Evolutionary conservation across 2,329 filamentous ascomycete genomes (phyloP).

Genomic region (Volutella citrinella): DNA sequence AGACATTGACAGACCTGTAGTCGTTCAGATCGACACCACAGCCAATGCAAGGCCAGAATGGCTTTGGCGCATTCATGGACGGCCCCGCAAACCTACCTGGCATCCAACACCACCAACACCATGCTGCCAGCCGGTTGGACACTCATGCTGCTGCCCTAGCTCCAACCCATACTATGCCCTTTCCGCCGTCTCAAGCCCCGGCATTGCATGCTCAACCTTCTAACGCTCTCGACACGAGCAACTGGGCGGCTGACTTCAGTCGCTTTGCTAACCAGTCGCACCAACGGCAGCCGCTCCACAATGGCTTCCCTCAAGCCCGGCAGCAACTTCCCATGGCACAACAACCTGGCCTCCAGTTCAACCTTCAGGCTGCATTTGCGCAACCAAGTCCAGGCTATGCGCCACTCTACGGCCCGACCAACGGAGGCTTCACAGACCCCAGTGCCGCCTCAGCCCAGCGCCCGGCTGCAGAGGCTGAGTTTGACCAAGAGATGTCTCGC

Average conservation of each 20-base stretch:
- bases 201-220: slow-evolving; percentile 23
- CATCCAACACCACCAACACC: slow-evolving; percentile 29
- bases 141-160: slow-evolving; percentile 33
- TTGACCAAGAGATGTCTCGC: slow-evolving; percentile 38
- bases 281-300: slow-evolving; percentile 20
- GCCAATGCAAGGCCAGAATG: slow-evolving; percentile 26
- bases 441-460: slow-evolving; percentile 19
- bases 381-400: slow-evolving; percentile 25
- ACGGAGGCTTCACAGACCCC: slow-evolving; percentile 22
- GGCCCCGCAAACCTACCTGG: slow-evolving; percentile 25
- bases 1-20: slow-evolving; percentile 19
- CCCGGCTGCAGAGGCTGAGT: slow-evolving; percentile 29
- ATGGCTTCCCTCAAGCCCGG: slow-evolving; percentile 16
- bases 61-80: slow-evolving; percentile 35
- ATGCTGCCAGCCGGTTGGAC: slow-evolving; percentile 33
- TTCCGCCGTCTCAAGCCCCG: slow-evolving; percentile 18
- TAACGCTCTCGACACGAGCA: slow-evolving; percentile 21
- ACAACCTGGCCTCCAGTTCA: slow-evolving; percentile 16
- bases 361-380: slow-evolving; percentile 30
- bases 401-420: slow-evolving; percentile 27
- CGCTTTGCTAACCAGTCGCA: slow-evolving; percentile 28
- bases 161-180: slow-evolving; percentile 20
- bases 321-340: slow-evolving; percentile 24
- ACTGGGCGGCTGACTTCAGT: slow-evolving; percentile 37
- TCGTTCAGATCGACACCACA: slow-evolving; percentile 33